These are phyloP conservation scores for Acarospora socialis DNA, from an alignment of 2,329 filamentous ascomycete genomes.

Conservation along the genomic window DNA sequence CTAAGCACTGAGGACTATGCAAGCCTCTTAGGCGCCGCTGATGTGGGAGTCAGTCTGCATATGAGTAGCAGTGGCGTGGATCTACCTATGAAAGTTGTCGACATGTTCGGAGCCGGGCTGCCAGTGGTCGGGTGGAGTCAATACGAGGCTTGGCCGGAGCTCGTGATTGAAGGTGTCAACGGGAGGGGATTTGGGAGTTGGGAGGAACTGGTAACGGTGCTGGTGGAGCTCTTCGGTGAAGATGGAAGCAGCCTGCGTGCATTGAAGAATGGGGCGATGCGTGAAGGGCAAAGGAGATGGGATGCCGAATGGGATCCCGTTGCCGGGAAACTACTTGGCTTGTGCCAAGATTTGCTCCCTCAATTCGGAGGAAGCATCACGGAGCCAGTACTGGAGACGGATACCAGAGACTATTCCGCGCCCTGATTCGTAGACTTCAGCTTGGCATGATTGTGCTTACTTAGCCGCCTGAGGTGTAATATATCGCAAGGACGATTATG, in stretches of 20 bases:
- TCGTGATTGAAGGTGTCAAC: slow-evolving; percentile 79
- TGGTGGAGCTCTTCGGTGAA: slow-evolving; percentile 49
- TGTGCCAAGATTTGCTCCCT: no score
- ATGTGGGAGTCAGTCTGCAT: slow-evolving; percentile 82
- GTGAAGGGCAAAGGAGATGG: slow-evolving; percentile 69
- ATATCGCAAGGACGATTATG: no score
- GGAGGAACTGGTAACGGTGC: slow-evolving; percentile 46
- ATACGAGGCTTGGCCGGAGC: slow-evolving; percentile 78
- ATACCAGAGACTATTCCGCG: no score
- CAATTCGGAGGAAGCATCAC: no score
- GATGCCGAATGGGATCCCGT: slow-evolving; percentile 85
- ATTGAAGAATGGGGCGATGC: slow-evolving; percentile 54
- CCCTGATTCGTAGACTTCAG: no score
- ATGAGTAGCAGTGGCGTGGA: slow-evolving; percentile 91
- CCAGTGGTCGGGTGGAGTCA: slow-evolving; percentile 76
- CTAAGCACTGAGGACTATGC: slow-evolving; percentile 76
- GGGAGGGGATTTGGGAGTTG: slow-evolving; percentile 70
- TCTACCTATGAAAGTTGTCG: slow-evolving; percentile 96
- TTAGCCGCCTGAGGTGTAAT: no score
- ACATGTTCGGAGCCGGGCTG: slow-evolving; percentile 93
- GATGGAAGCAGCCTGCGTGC: slow-evolving; percentile 40
- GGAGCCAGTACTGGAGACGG: no score
- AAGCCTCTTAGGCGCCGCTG: slow-evolving; percentile 64
- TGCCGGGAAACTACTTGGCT: slow-evolving; percentile 55
- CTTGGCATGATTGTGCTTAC: no score